Evolutionary conservation across 345 rosid genomes (phyloP), one percentile per base, ranked within the genome.

Genomic region (Geranium rotundifolium): DNA sequence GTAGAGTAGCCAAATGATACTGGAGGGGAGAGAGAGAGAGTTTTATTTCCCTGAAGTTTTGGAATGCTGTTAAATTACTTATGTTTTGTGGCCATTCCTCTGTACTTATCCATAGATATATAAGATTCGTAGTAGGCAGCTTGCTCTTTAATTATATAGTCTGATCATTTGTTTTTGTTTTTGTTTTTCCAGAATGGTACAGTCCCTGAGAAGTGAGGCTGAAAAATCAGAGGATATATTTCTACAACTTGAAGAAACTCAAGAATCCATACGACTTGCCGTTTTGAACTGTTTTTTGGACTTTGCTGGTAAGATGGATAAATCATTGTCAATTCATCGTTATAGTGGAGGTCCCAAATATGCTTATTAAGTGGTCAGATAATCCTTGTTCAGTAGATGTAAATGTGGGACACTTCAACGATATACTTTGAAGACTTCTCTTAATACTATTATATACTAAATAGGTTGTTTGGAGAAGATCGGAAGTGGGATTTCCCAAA

Each of bases 261-360:
- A 85, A 74, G 87, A 83, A 76, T 86, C 97, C 61, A 87, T 93
- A 66, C 82, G 95, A 74, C 87, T 93, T 65, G 89, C 99, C 17
- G 85, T 90, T 77, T 71, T 93, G 66, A 93, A 93, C 67, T 91
- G 97, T 74, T 93, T 90, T 74, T 82, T 93, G 66, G 99, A 93
- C 84, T 93, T 93, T 77, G 97, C 95, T 69, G 99, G 98, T 92
- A 87, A 19, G 61, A 56, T 63, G 14, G 61, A 66, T 54, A 34
- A 34, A 4, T 5, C 41, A 34, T 34, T 8, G 10, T 29, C 39
- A 17, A 34, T 34, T 46, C 31, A 16, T 59, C 58, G 8, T 46
- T 3, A 46, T 46, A 46, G 27, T 23, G 27, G 27, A 23, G 27
- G 27, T 23, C 27, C 27, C 27, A 23, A 23, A 23, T 23, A 23